These are phyloP conservation scores for Macaranga tanarius DNA, from an alignment of 441 rosid species.

Conservation along the genomic window DNA sequence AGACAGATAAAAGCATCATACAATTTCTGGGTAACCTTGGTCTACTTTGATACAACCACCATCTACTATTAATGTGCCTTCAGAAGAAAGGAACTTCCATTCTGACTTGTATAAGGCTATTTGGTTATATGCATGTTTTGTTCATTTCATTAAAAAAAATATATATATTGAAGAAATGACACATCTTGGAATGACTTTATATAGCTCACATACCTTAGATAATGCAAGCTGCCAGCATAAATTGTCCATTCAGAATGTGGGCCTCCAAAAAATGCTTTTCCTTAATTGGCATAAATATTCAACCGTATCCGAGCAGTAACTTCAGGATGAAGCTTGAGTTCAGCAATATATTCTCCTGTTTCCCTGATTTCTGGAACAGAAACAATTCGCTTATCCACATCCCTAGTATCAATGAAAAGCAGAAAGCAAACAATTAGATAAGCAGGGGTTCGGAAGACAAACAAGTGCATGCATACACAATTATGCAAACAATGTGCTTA, in stretches of 20 bases:
- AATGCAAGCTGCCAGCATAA: background rate
- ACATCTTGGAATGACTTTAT: background rate
- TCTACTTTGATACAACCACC: background rate
- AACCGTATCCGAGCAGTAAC: constrained; percentile 68
- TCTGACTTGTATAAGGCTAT: background rate
- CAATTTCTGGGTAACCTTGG: background rate
- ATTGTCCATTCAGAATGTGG: constrained; percentile 2
- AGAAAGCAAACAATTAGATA: constrained; percentile 10
- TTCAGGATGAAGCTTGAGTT: constrained; percentile 91
- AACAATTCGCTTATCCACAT: constrained; percentile 79
- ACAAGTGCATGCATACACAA: background rate
- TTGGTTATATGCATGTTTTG: background rate
- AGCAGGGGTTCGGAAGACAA: constrained; percentile 6
- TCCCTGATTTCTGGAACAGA: constrained; percentile 84
- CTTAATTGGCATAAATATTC: constrained; percentile 62
- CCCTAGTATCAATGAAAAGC: constrained; percentile 44
- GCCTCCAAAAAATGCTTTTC: background rate
- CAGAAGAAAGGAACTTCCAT: too few species aligned
- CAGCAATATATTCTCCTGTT: constrained; percentile 84
- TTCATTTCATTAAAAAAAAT: background rate
- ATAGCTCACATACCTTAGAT: constrained; percentile 9
- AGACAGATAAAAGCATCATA: background rate
- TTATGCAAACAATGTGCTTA: background rate
- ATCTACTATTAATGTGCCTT: too few species aligned
- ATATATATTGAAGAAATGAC: background rate